phyloP scores from a whole-genome alignment of 139 green algal species.

The Chlorella sp. region DNA sequence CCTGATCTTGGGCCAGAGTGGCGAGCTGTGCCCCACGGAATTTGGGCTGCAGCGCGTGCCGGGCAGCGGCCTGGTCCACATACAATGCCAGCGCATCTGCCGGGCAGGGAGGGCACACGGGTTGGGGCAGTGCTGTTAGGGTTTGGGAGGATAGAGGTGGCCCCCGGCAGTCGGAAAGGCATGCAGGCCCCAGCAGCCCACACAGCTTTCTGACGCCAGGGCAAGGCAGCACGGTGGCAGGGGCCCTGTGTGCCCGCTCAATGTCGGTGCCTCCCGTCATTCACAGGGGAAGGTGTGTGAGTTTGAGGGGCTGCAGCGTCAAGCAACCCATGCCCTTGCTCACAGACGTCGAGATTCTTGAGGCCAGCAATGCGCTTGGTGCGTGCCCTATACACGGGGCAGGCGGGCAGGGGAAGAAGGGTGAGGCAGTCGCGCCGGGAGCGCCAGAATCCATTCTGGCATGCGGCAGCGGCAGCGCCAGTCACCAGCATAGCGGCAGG shows the following conservation, averaged over 20 bases:
- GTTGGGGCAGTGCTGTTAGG: too few relatives aligned
- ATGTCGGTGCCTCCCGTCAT: too few relatives aligned
- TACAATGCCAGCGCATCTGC: conserved; percentile 79
- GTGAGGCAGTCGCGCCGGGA: neutral
- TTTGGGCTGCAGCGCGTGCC: conserved; percentile 47
- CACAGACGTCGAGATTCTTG: conserved; percentile 49
- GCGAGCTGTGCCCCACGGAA: conserved; percentile 31
- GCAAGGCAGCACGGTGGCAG: too few relatives aligned
- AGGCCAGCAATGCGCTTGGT: conserved; percentile 48
- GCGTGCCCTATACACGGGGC: neutral
- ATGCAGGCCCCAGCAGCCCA: neutral
- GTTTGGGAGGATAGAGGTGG: neutral
- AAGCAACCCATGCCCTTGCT: neutral
- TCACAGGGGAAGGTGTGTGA: too few relatives aligned
- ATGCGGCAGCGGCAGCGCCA: neutral
- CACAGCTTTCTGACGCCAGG: too few relatives aligned
- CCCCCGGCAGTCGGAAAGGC: neutral
- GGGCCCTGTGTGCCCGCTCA: too few relatives aligned
- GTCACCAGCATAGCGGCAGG: neutral
- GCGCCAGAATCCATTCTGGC: neutral
- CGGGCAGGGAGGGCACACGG: conserved; percentile 8
- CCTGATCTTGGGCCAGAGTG: conserved; percentile 45
- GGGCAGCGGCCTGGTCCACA: conserved; percentile 62
- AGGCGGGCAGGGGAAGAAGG: neutral
- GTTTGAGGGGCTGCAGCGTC: too few relatives aligned